phyloP scores from a whole-genome alignment of 169 alveolate genomes.

The Cardiosporidium cionae region DNA sequence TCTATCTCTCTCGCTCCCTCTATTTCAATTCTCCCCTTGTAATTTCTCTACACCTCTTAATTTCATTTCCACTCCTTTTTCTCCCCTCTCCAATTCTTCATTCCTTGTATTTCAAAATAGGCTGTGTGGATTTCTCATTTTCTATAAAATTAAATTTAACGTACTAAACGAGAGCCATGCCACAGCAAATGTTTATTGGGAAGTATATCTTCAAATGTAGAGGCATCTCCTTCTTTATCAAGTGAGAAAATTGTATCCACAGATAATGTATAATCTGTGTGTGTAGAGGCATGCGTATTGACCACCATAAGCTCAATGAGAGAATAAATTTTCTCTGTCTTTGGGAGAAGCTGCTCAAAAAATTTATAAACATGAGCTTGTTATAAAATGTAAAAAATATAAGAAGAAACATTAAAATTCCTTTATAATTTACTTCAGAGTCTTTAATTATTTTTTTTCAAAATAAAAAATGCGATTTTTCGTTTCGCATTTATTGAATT shows the following conservation, averaged over 20 bases:
- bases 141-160: not conserved
- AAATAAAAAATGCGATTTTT: too few relatives aligned
- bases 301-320: constrained; percentile 50
- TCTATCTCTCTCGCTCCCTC: not conserved
- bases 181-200: constrained; percentile 69
- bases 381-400: not conserved
- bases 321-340: constrained; percentile 38
- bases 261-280: constrained; percentile 38
- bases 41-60: not conserved
- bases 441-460: not conserved
- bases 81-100: not conserved
- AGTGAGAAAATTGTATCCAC: constrained; percentile 47
- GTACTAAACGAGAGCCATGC: constrained; percentile 77
- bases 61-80: not conserved
- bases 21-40: not conserved
- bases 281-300: constrained; percentile 56
- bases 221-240: constrained; percentile 57
- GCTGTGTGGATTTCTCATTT: not conserved
- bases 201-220: constrained; percentile 49
- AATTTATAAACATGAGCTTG: not conserved
- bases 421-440: not conserved
- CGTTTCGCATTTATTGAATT: too few relatives aligned
- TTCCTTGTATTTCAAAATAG: not conserved
- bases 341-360: constrained; percentile 40
- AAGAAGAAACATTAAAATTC: not conserved